A percentile compares a stretch with the other conserved stretches of the same genome.
Conservation (phyloP, 2,329 filamentous ascomycete species). For the Rasamsonia emersonii region DNA sequence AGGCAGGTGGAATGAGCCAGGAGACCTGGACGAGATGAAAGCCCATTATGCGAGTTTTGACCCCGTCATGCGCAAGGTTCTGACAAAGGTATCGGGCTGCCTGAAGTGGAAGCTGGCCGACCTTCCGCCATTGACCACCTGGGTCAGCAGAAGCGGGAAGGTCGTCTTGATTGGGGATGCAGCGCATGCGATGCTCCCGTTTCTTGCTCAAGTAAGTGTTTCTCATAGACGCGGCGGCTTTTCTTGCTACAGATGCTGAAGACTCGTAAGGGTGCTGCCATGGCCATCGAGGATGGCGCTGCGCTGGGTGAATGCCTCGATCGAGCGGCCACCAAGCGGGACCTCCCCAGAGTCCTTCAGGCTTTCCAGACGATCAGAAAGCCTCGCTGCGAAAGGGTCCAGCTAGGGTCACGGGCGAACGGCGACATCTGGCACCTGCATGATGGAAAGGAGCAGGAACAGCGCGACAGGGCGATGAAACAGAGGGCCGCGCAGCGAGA, state of each 20-base stretch:
- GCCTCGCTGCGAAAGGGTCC: constrained; percentile 25
- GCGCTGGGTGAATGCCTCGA: constrained; percentile 23
- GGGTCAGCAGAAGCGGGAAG: constrained; percentile 19
- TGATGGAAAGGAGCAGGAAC: constrained; percentile 29
- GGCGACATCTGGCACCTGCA: constrained; percentile 37
- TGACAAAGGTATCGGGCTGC: constrained; percentile 3
- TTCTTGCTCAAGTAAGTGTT: constrained; percentile 28
- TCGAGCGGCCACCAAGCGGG: constrained; percentile 13
- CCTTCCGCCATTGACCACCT: constrained; percentile 10
- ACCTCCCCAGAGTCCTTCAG: constrained; percentile 24
- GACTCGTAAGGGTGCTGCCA: constrained; percentile 24
- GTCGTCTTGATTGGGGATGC: constrained; percentile 34
- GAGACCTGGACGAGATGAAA: constrained; percentile 1
- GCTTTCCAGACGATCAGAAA: constrained; percentile 33
- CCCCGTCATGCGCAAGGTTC: constrained; percentile 6
- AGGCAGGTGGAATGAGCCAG: neutral
- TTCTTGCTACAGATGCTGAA: neutral
- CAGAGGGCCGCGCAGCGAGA: constrained; percentile 28
- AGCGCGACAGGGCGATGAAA: constrained; percentile 28
- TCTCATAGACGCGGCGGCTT: neutral
- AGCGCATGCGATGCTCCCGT: constrained; percentile 37
- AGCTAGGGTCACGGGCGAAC: constrained; percentile 21
- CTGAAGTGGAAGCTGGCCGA: constrained; percentile 7
- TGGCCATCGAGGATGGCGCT: constrained; percentile 34
- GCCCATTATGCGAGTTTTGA: constrained; percentile 8